Conservation (phyloP, 352 stramenopile species). For the Globisporangium splendens region DNA sequence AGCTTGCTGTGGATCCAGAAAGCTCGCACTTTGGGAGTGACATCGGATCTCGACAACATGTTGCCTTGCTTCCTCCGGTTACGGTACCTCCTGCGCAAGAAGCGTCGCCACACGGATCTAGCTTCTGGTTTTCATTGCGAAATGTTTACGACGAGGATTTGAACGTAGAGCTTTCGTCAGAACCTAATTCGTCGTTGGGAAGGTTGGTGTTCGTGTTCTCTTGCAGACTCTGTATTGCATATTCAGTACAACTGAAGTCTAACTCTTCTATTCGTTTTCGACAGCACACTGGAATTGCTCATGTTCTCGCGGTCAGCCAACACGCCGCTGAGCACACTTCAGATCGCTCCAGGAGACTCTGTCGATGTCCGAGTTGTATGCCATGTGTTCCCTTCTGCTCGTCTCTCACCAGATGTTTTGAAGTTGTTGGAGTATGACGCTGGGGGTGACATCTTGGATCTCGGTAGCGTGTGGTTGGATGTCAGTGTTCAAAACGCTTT, state of each 20-base stretch:
- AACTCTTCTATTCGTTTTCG: slow-evolving; percentile 5
- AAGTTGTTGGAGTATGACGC: slow-evolving; percentile 25
- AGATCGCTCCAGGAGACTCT: slow-evolving; percentile 73
- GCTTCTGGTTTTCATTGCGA: slow-evolving; percentile 81
- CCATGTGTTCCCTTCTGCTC: slow-evolving; percentile 60
- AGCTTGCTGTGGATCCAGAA: slow-evolving; percentile 74
- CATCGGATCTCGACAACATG: slow-evolving; percentile 25
- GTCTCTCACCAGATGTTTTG: slow-evolving; percentile 45
- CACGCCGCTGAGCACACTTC: slow-evolving; percentile 56
- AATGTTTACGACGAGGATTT: slow-evolving; percentile 88
- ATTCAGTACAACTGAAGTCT: slow-evolving; percentile 4
- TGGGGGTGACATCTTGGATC: slow-evolving; percentile 49
- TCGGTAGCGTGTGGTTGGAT: slow-evolving; percentile 64
- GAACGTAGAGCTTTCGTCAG: slow-evolving; percentile 53
- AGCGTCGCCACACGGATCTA: slow-evolving; percentile 43
- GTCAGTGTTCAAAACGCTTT: slow-evolving; percentile 63
- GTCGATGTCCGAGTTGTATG: slow-evolving; percentile 84
- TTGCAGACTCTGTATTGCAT: neutral
- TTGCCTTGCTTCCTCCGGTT: slow-evolving; percentile 72
- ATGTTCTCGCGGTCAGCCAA: slow-evolving; percentile 83
- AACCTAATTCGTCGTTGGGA: slow-evolving; percentile 35
- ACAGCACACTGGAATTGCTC: slow-evolving; percentile 66
- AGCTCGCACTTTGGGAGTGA: slow-evolving; percentile 43
- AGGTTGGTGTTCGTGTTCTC: slow-evolving; percentile 17
- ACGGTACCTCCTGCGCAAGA: slow-evolving; percentile 64